Percentiles rank a stretch among this genome's conserved stretches.
phyloP scores from a whole-genome alignment of 257 asterid species.

The Fraxinus quadrangulata region DNA sequence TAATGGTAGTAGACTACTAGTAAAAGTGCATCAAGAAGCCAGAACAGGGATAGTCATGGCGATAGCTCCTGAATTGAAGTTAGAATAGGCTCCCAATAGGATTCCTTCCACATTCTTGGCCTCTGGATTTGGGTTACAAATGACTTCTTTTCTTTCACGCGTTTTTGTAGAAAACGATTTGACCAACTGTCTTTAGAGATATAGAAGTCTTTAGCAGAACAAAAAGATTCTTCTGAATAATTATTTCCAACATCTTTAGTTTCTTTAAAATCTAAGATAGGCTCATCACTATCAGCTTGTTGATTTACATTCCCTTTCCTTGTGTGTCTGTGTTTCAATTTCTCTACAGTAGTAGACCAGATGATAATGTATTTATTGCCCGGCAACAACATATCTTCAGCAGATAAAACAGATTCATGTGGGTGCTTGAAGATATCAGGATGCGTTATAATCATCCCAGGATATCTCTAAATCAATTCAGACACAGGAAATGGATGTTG shows the following conservation, averaged over 20 bases:
- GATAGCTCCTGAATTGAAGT: constrained; percentile 61
- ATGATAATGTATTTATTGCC: constrained; percentile 60
- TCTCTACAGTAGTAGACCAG: constrained; percentile 49
- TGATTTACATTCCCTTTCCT: constrained; percentile 12
- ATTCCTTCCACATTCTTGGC: constrained; percentile 49
- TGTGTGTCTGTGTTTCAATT: constrained; percentile 51
- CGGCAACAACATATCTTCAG: constrained; percentile 49
- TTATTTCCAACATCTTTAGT: constrained; percentile 36
- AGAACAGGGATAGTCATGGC: constrained; percentile 41
- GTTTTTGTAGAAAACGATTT: constrained; percentile 23
- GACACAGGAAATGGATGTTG: constrained; percentile 49
- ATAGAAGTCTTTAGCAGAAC: constrained; percentile 52
- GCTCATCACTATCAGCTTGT: constrained; percentile 22
- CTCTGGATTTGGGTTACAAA: constrained; percentile 65
- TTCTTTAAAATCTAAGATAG: constrained; percentile 35
- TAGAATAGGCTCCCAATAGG: constrained; percentile 27
- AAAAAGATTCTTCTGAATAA: constrained; percentile 44
- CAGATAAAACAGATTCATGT: constrained; percentile 51
- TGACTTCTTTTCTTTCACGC: constrained; percentile 40
- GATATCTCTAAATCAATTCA: constrained; percentile 51
- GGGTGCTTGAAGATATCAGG: constrained; percentile 64
- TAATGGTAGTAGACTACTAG: not conserved
- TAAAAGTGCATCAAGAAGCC: not conserved
- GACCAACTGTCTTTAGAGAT: constrained; percentile 42
- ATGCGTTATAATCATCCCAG: constrained; percentile 55